phyloP scores from a whole-genome alignment of 1,284 basidiomycete species.

The Sanghuangporus sanghuang region DNA sequence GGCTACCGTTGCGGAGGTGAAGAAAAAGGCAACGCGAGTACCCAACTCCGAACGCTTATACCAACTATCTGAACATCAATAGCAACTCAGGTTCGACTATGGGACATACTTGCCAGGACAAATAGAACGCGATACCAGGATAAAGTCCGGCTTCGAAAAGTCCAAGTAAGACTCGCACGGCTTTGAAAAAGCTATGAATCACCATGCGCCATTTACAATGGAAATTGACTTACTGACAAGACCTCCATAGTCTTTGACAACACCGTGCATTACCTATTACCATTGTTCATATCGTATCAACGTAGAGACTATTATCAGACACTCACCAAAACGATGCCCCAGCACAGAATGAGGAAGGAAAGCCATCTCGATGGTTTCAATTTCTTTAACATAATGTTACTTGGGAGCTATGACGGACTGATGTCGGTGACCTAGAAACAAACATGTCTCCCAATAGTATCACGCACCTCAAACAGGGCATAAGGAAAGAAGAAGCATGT shows the following conservation, averaged over 20 bases:
- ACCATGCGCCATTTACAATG: not conserved
- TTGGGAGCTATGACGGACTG: conserved; percentile 34
- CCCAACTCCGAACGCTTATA: conserved; percentile 60
- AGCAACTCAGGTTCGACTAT: not conserved
- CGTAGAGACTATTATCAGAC: not conserved
- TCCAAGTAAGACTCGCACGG: conserved; percentile 47
- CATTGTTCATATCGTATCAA: conserved; percentile 1
- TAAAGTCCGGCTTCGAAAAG: conserved; percentile 49
- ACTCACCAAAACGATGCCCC: conserved; percentile 56
- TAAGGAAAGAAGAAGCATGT: conserved; percentile 59
- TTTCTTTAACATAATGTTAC: conserved; percentile 50
- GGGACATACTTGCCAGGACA: conserved; percentile 38
- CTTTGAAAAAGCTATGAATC: conserved; percentile 24
- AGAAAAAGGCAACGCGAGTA: conserved; percentile 55
- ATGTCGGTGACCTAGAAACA: not conserved
- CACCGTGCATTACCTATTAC: conserved; percentile 46
- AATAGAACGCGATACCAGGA: conserved; percentile 52
- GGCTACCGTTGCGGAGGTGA: conserved; percentile 63
- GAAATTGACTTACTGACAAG: conserved; percentile 36
- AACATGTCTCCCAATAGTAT: not conserved
- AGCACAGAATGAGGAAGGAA: conserved; percentile 46
- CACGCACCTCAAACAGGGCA: conserved; percentile 44
- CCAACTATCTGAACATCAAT: conserved; percentile 35
- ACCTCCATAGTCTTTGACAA: conserved; percentile 44
- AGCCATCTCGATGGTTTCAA: conserved; percentile 58